Evolutionary conservation across 441 rosid genomes (phyloP), one percentile per base, ranked within the genome.

Genomic region (Mallotus repandus): DNA sequence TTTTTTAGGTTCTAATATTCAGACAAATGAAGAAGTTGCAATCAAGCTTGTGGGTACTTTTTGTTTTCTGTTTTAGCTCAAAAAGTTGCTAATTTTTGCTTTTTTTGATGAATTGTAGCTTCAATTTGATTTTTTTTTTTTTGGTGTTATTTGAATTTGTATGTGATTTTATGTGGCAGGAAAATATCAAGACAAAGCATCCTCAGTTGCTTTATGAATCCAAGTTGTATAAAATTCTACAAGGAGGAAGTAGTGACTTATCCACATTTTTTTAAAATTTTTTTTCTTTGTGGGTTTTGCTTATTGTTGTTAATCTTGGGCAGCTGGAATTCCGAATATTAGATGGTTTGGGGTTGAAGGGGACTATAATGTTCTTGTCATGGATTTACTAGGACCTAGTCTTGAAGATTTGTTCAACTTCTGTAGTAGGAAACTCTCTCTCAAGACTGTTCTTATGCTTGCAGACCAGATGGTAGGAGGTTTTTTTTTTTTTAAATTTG

Each of bases 341-440:
- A 96, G 86, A 84, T 96, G 97, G 97, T 96, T 86, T 81, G 97
- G 99, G 6, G 85, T 89, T 73, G 98, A 96, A 82, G 97, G 98
- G 35, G 98, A 93, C 73, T 96, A 93, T 81, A 96, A 91, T 79
- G 94, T 91, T 29, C 88, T 96, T 38, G 99, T 93, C 77, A 93
- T 96, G 94, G 99, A 96, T 87, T 87, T 96, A 72, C 92, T 96
- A 57, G 99, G 99, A 65, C 99, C 97, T 53, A 96, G 99, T 83
- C 97, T 96, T 76, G 98, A 96, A 84, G 99, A 96, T 81, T 82
- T 96, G 71, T 96, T 96, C 86, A 96, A 90, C 86, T 96, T 93
- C 80, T 96, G 99, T 80, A 91, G 94, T 70, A 83, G 98, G 76
- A 96, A 96, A 81, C 87, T 96, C 73, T 93, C 98, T 38, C 83